phyloP scores from a whole-genome alignment of 1,139 yeast genomes.

The Magnusiomyces fungicola region DNA sequence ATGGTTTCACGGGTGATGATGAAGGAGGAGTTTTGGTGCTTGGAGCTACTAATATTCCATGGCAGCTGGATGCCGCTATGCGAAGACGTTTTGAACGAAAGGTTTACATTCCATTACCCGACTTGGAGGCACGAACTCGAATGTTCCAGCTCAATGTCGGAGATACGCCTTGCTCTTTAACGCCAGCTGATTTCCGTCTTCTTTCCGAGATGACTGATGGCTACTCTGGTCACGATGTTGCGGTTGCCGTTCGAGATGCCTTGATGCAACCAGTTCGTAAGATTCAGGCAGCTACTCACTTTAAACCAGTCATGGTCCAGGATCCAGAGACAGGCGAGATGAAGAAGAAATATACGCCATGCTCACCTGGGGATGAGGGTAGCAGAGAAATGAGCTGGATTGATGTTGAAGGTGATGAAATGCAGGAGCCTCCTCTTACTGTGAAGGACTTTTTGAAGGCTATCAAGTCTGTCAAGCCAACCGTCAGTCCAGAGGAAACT shows the following conservation, averaged over 20 bases:
- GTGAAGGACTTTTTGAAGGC: conserved; percentile 92
- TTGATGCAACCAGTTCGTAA: conserved; percentile 96
- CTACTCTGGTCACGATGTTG: conserved; percentile 94
- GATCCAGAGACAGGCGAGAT: conserved; percentile 33
- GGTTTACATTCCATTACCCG: conserved; percentile 92
- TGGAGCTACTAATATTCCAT: conserved; percentile 98
- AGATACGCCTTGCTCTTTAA: conserved; percentile 73
- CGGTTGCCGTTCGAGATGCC: conserved; percentile 95
- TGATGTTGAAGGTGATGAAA: conserved; percentile 81
- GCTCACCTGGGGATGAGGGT: conserved; percentile 89
- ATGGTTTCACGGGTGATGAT: conserved; percentile 90
- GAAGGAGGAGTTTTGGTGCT: conserved; percentile 85
- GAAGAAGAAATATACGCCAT: conserved; percentile 62
- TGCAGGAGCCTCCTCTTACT: conserved; percentile 82
- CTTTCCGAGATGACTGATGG: conserved; percentile 95
- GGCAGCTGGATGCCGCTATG: conserved; percentile 98
- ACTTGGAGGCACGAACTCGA: conserved; percentile 76
- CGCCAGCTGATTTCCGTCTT: conserved; percentile 62
- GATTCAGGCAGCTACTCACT: conserved; percentile 95
- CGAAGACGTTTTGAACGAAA: conserved; percentile 93
- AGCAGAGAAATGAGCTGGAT: conserved; percentile 92
- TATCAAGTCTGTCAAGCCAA: conserved; percentile 85
- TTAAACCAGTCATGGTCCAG: conserved; percentile 40
- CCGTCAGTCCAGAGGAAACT: conserved; percentile 81
- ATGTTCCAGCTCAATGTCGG: conserved; percentile 96